Base-by-base conservation (phyloP, 2,329 filamentous ascomycete genomes). In the Graphium sp. region DNA sequence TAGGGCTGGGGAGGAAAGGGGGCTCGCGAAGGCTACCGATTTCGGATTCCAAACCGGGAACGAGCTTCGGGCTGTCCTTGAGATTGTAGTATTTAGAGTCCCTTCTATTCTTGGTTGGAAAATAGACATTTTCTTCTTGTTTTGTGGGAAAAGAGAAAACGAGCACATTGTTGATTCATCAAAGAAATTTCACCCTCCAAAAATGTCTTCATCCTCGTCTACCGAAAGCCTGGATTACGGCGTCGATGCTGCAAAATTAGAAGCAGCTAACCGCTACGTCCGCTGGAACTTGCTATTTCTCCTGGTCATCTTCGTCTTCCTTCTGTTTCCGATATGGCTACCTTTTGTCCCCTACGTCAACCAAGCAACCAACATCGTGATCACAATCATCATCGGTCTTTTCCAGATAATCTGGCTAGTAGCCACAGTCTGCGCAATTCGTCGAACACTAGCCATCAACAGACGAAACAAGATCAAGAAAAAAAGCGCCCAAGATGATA, bases 271-370 rank as follows among this genome's bases (percentile, higher is more conserved):
- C 16, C 22, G 28, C 15, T 30, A 30, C 20, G 28, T 30, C 22
- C 28, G 28, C 28, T 30, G 28, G 28, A 30, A 30, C 12, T 12
- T 30, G 2, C n/a, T 30, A 20, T 30, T 30, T 23, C 28, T 30
- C 22, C 21, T 30, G 5, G 20, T 30, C 8, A 30, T 30, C 15
- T 30, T 25, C 28, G 20, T 12, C 15, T 30, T 30, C 21, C 21
- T 30, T 25, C 22, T 30, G 8, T 30, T 30, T 16, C 28, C 28
- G n/a, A 30, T 30, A 30, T 30, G 28, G 28, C 19, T 30, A 22
- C 28, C 28, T 30, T 13, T 30, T 19, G n/a, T 30, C 5, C 28
- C 28, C 28, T 12, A 24, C 15, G 21, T 30, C 28, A 30, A 25
- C 22, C 28, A 30, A 30, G 28, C 15, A 30, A 30, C 28, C 28